Conservation (phyloP, 306 rosid species). For the Canavalia ensiformis region DNA sequence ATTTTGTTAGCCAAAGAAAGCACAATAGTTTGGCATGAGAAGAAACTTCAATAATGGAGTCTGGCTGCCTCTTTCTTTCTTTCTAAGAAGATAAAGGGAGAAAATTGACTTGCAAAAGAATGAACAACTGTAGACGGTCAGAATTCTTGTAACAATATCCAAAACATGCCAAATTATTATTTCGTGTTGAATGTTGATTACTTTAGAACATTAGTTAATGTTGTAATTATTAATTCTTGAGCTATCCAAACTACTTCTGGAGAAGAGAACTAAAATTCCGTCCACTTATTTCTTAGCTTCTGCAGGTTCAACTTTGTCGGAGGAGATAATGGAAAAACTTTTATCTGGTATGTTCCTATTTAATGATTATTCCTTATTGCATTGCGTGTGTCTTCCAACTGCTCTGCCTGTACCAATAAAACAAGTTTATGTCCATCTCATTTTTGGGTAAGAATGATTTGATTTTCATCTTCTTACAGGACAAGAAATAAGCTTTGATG, state of each 20-base stretch:
- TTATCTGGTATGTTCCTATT: slow-evolving; percentile 65
- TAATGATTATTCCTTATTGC: slow-evolving; percentile 32
- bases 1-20: not conserved
- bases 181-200: slow-evolving; percentile 26
- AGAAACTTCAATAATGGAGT: not conserved
- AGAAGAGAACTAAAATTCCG: slow-evolving; percentile 42
- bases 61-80: not conserved
- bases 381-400: not conserved
- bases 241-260: not conserved
- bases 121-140: not conserved
- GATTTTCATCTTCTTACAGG: slow-evolving; percentile 57
- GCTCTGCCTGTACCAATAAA: slow-evolving; percentile 6
- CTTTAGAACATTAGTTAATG: slow-evolving; percentile 14
- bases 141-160: not conserved
- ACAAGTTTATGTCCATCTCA: slow-evolving; percentile 15
- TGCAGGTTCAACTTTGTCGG: slow-evolving; percentile 70
- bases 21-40: not conserved
- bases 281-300: slow-evolving; percentile 41
- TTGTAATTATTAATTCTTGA: slow-evolving; percentile 4
- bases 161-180: slow-evolving; percentile 8
- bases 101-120: not conserved
- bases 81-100: not conserved
- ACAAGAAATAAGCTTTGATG: slow-evolving; percentile 77
- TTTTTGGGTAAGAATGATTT: slow-evolving; percentile 44
- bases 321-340: slow-evolving; percentile 68